Evolutionary conservation across 306 rosid species (phyloP).

Genomic region (Gynostemma pentaphyllum): DNA sequence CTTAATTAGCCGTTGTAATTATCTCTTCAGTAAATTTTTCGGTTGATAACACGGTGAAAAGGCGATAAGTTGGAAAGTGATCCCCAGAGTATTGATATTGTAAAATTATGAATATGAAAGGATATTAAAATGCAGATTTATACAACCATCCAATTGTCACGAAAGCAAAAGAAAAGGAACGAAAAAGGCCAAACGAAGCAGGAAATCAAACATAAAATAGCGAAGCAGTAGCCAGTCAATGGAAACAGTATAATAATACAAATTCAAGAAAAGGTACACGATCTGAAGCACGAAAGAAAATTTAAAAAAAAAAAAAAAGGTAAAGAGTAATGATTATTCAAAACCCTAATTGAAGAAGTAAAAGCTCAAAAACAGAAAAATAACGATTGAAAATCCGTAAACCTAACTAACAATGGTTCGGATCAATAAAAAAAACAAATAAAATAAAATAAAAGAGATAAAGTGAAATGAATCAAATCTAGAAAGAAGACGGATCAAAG

Average conservation of each 20-base stretch:
- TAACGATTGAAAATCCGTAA: neutral
- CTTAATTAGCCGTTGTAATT: neutral
- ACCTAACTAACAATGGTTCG: conserved; percentile 9
- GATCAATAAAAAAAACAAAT: conserved; percentile 19
- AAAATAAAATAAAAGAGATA: no score
- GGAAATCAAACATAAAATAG: neutral
- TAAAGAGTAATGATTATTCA: neutral
- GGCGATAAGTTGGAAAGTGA: neutral
- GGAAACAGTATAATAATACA: neutral
- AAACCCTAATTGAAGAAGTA: conserved; percentile 10
- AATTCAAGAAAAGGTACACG: neutral
- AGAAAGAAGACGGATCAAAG: neutral
- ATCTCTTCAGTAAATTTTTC: neutral
- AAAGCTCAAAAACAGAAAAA: conserved; percentile 2
- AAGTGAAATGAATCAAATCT: conserved; percentile 13
- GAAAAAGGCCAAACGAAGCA: neutral
- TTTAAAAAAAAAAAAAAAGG: neutral
- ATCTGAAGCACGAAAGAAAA: neutral
- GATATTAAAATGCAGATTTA: neutral
- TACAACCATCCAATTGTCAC: neutral
- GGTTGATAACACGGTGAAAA: no score
- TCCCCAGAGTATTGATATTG: neutral
- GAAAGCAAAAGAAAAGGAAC: neutral
- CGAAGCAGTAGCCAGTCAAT: no score
- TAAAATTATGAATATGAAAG: neutral